Evolutionary conservation across 805 yeast genomes (phyloP), one percentile per base, ranked within the genome.

Genomic region (Candida peoriensis): DNA sequence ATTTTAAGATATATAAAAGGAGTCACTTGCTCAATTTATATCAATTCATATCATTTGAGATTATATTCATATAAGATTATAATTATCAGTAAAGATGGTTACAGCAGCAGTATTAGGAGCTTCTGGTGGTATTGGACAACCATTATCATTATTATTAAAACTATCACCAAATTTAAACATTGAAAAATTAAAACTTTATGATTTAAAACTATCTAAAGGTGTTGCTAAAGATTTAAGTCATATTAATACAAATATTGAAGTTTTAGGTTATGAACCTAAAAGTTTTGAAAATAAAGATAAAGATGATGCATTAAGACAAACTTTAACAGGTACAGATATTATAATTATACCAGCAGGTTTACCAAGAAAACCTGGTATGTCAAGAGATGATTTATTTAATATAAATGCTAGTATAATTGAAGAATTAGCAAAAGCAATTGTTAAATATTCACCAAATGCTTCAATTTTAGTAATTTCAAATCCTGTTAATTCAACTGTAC

Each of bases 81-180:
- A 33, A 18, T n/a, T n/a, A n/a, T n/a, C n/a, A n/a, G n/a, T 20
- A 10, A 39, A 18, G 9, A 52, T 50, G 53, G 46, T 62, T 28
- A 87, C 86, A 69, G 94, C 85, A 35, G 74, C 95, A 37, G 88
- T 87, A 41, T 70, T 81, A 35, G 96, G 96, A 46, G 96, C 96
- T 39, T 88, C 90, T 36, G 95, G 95, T 51, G 96, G 96, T 42
- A 87, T 87, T 56, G 96, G 96, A 37, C 96, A 88, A 69, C 94
- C 96, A 28, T 70, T 87, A 42, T 85, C 95, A 11, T 74, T 88
- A 36, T 70, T 87, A 44, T 68, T 87, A 49, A 87, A 87, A 62
- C 66, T 86, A 41, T 75, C 78, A 49, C 76, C 76, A 33, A 40
- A 45, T 25, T 66, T 70, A 35, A 71, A 38, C 33, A 38, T 80